Evolutionary conservation across 768 basidiomycete genomes (phyloP).

Genomic region (Scleroderma citrinum): DNA sequence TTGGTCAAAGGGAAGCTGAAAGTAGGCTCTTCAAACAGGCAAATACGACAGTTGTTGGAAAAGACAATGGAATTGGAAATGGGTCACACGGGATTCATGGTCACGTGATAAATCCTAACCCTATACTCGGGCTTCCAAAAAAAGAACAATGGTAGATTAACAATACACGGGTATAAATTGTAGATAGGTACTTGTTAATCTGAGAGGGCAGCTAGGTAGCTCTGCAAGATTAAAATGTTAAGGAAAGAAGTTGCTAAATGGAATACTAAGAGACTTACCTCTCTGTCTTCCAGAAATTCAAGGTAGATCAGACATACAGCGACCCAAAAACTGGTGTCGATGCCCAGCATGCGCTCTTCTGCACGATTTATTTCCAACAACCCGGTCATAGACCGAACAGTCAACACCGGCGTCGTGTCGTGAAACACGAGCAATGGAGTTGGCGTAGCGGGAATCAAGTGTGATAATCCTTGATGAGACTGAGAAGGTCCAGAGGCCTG

Average conservation of each 20-base stretch:
- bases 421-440: conserved; percentile 59
- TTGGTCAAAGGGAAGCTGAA: conserved; percentile 2
- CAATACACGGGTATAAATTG: conserved; percentile 1
- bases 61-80: conserved; percentile 17
- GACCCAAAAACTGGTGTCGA: conserved; percentile 76
- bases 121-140: conserved; percentile 2
- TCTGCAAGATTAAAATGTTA: conserved; percentile 29
- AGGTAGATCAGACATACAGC: conserved; percentile 68
- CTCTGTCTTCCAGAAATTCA: conserved; percentile 72
- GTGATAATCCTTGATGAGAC: conserved; percentile 14
- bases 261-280: conserved; percentile 42
- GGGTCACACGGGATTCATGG: no score
- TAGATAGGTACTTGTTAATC: conserved; percentile 29
- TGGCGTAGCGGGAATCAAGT: conserved; percentile 24
- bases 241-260: conserved; percentile 5
- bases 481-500: conserved; percentile 20
- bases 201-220: conserved; percentile 49
- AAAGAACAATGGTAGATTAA: conserved; percentile 2
- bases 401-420: conserved; percentile 65
- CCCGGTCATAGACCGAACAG: conserved; percentile 53
- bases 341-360: conserved; percentile 54
- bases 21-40: conserved; percentile 10
- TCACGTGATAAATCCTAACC: conserved; percentile 7
- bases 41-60: conserved; percentile 17
- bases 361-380: conserved; percentile 55